A percentile compares a stretch with the other conserved stretches of the same genome.
Conservation (phyloP, 441 rosid genomes). For the Erysimum cheiri region DNA sequence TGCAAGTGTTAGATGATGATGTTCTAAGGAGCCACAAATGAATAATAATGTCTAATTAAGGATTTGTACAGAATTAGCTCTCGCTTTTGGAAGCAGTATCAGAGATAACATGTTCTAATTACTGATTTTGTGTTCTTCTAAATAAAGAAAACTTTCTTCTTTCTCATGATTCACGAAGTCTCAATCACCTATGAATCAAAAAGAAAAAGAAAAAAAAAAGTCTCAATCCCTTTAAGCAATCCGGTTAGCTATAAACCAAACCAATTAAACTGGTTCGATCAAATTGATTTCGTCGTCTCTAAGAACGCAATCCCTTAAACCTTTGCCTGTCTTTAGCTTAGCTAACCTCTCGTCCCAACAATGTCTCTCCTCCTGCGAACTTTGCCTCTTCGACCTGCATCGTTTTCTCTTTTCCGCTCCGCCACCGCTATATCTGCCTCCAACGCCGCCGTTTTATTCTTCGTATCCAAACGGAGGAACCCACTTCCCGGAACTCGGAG, state of each 20-base stretch:
- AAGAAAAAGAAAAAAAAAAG: too few species aligned
- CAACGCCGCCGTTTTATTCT: slow-evolving; percentile 19
- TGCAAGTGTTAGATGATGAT: slow-evolving; percentile 31
- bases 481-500: slow-evolving; percentile 36
- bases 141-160: neutral
- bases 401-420: slow-evolving; percentile 34
- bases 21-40: slow-evolving; percentile 11
- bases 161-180: too few species aligned
- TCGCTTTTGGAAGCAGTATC: slow-evolving; percentile 29
- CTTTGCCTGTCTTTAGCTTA: slow-evolving; percentile 8
- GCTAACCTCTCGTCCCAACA: slow-evolving; percentile 15
- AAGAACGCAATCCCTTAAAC: slow-evolving; percentile 35
- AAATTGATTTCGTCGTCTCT: slow-evolving; percentile 11
- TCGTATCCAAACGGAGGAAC: slow-evolving; percentile 31
- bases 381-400: slow-evolving; percentile 52
- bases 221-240: neutral
- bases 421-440: slow-evolving; percentile 35
- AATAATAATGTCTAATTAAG: slow-evolving; percentile 43
- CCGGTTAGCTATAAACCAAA: slow-evolving; percentile 20
- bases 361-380: slow-evolving; percentile 69
- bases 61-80: slow-evolving; percentile 40
- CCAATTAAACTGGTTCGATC: slow-evolving; percentile 18
- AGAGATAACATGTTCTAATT: slow-evolving; percentile 39
- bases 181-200: too few species aligned
- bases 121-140: neutral